A percentile compares a stretch with the other conserved stretches of the same genome.
phyloP scores from a whole-genome alignment of 345 rosid species.

The Citrus maxima region DNA sequence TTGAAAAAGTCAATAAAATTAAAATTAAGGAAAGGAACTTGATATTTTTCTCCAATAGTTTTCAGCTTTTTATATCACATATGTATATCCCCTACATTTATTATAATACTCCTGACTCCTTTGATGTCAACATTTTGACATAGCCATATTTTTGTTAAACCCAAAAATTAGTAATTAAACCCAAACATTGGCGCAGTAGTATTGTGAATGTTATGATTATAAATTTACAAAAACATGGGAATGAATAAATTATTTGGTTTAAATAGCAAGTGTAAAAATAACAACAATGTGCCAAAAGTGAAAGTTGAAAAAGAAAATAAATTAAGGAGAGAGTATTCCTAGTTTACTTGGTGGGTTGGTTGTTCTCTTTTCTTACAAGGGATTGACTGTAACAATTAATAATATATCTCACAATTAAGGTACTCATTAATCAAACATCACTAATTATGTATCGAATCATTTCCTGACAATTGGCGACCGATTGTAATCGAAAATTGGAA shows the following conservation, averaged over 20 bases:
- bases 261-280: neutral
- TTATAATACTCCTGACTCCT: too few relatives aligned
- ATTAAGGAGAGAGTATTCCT: neutral
- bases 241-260: too few relatives aligned
- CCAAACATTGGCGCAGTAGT: too few relatives aligned
- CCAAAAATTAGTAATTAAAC: too few relatives aligned
- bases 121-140: too few relatives aligned
- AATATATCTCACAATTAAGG: conserved; percentile 1
- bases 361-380: conserved; percentile 37
- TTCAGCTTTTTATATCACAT: too few relatives aligned
- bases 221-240: too few relatives aligned
- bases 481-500: neutral
- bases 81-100: too few relatives aligned
- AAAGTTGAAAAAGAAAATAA: neutral
- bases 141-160: too few relatives aligned
- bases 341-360: conserved; percentile 27
- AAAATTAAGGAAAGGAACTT: too few relatives aligned
- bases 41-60: too few relatives aligned
- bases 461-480: conserved; percentile 1
- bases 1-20: neutral
- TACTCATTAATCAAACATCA: neutral
- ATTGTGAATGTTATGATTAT: too few relatives aligned
- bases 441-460: neutral
- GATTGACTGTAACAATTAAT: conserved; percentile 27
- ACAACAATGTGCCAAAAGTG: neutral